Evolutionary conservation across 768 basidiomycete species (phyloP), one percentile per base, ranked within the genome.

Genomic region (Boletus fagicola): DNA sequence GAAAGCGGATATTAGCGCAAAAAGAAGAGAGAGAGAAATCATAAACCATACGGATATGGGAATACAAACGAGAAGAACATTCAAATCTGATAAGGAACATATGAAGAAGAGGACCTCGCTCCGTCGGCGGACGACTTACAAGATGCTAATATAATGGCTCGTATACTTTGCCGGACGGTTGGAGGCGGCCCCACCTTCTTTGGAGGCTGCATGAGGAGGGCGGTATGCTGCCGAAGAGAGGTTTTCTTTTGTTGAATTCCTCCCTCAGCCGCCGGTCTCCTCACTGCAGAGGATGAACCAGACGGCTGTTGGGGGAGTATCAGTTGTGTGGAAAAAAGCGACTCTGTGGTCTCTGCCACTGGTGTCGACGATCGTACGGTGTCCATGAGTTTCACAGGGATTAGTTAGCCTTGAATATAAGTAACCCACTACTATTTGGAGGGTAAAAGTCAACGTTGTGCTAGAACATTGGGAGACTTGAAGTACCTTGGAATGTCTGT

Each of bases 51-150:
- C 89, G 1, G 89, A 86, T 60, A 90, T 63, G 2, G 89, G 89
- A 28, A 91, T 90, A 65, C 80, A 90, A 10, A 87, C 61, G 0
- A 90, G 77, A 12, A 91, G 72, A n/a, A 89, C 12, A 63, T 92
- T 92, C 9, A 91, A 68, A 78, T 83, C 89, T 90, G 38, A 40
- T 1, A 53, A 28, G 24, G 33, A 45, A 33, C 0, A 26, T 24
- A 30, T 61, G 20, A 67, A 51, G 2, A 58, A 50, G 13, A 56
- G 51, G 31, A 13, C 8, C 18, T 39, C 20, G 9, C 3, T 16
- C 4, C n/a, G 18, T 8, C 15, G 5, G 40, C 28, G 11, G 26
- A 50, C 10, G n/a, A 36, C 80, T 50, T 54, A 88, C 89, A 88
- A 35, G 87, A 87, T 18, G 80, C 76, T 9, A 72, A 33, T 8